Percentiles rank a stretch among this genome's conserved stretches.
Conservation (phyloP, 2,329 filamentous ascomycete species). For the Phoma sp. region DNA sequence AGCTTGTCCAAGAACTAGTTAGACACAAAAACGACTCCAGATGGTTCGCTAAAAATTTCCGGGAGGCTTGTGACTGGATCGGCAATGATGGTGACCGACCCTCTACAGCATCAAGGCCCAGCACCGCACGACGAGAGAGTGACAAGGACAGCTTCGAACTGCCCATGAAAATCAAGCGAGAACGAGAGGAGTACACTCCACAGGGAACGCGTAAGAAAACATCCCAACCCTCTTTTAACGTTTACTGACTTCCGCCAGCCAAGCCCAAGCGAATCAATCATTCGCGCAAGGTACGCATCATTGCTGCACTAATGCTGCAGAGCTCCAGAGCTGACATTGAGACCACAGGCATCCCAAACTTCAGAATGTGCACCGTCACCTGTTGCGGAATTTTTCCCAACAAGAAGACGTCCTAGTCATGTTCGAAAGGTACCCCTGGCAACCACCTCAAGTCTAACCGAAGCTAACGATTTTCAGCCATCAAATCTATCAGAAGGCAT, state of each 20-base stretch:
- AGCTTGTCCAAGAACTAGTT: conserved; percentile 33
- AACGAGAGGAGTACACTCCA: conserved; percentile 32
- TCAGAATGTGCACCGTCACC: conserved; percentile 9
- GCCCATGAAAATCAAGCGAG: conserved; percentile 31
- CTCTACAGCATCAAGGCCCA: conserved; percentile 28
- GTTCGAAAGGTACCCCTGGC: conserved; percentile 11
- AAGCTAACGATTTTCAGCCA: conserved; percentile 1
- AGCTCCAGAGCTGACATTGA: not conserved
- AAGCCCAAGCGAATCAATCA: conserved; percentile 14
- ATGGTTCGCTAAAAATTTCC: conserved; percentile 39
- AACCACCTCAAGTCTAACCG: not conserved
- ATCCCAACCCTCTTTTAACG: not conserved
- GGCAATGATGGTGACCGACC: conserved; percentile 33
- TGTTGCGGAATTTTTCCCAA: conserved; percentile 4
- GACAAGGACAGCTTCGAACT: conserved; percentile 21
- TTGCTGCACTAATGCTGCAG: not conserved
- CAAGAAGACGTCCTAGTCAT: conserved; percentile 11
- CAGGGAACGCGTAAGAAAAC: conserved; percentile 26
- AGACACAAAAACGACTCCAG: conserved; percentile 33
- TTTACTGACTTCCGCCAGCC: conserved; percentile 1
- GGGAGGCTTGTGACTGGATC: conserved; percentile 36
- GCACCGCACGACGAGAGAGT: conserved; percentile 20
- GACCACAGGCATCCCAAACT: conserved; percentile 4
- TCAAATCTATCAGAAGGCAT: conserved; percentile 20
- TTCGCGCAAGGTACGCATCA: conserved; percentile 11